Percentiles rank a stretch among this genome's conserved stretches.
Evolutionary conservation across 306 rosid genomes (phyloP).

Genomic region (Ceratonia siliqua): DNA sequence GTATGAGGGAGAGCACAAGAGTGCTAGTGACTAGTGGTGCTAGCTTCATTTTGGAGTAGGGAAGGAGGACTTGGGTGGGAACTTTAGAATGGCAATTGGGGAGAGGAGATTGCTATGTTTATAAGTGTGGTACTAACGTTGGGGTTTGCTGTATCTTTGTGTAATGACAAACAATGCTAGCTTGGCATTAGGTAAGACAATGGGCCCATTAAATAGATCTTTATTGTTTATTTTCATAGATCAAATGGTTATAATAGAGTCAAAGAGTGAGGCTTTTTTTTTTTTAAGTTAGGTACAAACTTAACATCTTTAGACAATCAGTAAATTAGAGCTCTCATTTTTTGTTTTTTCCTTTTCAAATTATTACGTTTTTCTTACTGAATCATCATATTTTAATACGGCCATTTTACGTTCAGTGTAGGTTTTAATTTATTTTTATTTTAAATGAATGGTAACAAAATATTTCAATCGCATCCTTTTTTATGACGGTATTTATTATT

Average conservation of each 20-base stretch:
- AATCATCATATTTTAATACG: too few species aligned
- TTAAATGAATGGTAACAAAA: too few species aligned
- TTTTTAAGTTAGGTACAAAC: too few species aligned
- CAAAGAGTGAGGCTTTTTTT: neutral
- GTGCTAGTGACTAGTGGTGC: neutral
- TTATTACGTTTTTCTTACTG: too few species aligned
- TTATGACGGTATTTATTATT: too few species aligned
- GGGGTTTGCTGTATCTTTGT: neutral
- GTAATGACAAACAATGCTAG: conserved; percentile 45
- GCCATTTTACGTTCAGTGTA: too few species aligned
- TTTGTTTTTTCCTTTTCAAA: too few species aligned
- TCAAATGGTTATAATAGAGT: neutral
- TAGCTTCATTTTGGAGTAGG: conserved; percentile 14
- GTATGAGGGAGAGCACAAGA: conserved; percentile 36
- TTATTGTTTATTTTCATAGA: neutral
- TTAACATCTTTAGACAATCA: too few species aligned
- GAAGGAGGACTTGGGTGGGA: neutral
- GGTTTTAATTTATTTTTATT: too few species aligned
- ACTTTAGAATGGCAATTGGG: neutral
- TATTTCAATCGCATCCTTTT: too few species aligned
- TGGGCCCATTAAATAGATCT: conserved; percentile 19
- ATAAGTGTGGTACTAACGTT: neutral
- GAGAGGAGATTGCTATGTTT: neutral
- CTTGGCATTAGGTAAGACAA: conserved; percentile 29
- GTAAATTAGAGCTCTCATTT: too few species aligned